Evolutionary conservation across 495 filamentous ascomycete genomes (phyloP), one percentile per base, ranked within the genome.

Genomic region (Tuber melanosporum): DNA sequence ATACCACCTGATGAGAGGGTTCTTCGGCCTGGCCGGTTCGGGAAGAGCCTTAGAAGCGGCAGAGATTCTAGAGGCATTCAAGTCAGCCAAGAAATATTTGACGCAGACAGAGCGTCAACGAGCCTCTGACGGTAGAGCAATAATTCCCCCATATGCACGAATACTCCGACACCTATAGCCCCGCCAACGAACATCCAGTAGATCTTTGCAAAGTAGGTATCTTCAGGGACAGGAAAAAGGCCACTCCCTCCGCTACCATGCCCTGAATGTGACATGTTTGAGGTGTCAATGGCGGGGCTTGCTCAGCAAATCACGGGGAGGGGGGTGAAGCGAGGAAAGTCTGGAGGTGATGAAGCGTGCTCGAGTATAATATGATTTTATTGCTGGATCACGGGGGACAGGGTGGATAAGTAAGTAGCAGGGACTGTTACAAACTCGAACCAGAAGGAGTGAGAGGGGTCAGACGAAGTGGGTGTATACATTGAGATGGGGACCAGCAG

Each of bases 1-100:
- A 85, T 89, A 90, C 70, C 81, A 69, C 45, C 87, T 85, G 72
- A 89, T 84, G 73, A 91, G 85, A 1, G 80, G 32, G 70, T 88
- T 89, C 79, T 88, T 89, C 20, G 93, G 92, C 81, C 89, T 90
- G 26, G 92, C 90, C 14, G 92, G 91, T 41, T 85, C 88, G 57
- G 84, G 82, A 26, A 84, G 78, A 14, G 87, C 86, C n/a, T 82
- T 82, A 3, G 79, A 79, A 69, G 79, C 78, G 17, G 84, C 83
- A 4, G 79, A 82, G 22, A 87, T 43, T 75, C 85, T 86, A n/a
- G 45, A 70, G 45, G 12, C 12, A n/a, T 26, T n/a, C 47, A 72
- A 2, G 36, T 46, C 20, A 32, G 74, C 76, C 47, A 78, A 45
- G 71, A 70, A 26, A 44, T 75, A 45, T 74, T 8, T 41, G 4